These are phyloP conservation scores for Populus trichocarpa DNA, from an alignment of 441 rosid genomes.

Conservation along the genomic window DNA sequence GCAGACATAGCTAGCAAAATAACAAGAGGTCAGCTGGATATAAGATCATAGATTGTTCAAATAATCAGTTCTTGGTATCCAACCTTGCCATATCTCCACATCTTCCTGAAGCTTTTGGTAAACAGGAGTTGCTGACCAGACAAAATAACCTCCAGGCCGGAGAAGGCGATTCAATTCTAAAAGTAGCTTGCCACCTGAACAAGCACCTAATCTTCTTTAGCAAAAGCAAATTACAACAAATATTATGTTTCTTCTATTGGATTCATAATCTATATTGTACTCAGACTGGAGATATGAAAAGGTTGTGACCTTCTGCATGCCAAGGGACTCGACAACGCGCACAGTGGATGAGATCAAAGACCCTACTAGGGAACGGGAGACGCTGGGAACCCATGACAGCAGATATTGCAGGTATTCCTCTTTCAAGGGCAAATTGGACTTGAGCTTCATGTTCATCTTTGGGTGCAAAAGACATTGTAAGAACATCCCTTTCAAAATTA, in stretches of 20 bases:
- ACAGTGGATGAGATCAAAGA: constrained; percentile 81
- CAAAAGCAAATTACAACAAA: neutral
- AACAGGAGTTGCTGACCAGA: constrained; percentile 97
- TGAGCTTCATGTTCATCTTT: constrained; percentile 98
- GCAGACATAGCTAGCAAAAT: constrained; percentile 56
- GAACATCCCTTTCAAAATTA: constrained; percentile 82
- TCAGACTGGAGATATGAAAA: neutral
- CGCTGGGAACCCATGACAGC: constrained; percentile 95
- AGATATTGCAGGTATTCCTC: constrained; percentile 46
- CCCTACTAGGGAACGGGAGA: constrained; percentile 80
- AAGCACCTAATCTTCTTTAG: neutral
- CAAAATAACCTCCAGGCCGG: constrained; percentile 86
- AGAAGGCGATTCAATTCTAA: constrained; percentile 81
- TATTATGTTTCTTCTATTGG: neutral
- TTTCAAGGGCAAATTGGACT: constrained; percentile 81
- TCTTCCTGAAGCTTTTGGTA: constrained; percentile 77
- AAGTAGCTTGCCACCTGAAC: constrained; percentile 65
- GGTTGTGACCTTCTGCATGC: constrained; percentile 61
- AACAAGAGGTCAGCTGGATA: constrained; percentile 12
- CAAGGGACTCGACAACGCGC: constrained; percentile 97
- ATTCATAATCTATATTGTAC: neutral
- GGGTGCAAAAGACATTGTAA: constrained; percentile 93
- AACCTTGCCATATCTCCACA: constrained; percentile 83
- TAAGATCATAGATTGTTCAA: neutral
- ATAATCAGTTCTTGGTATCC: neutral